A percentile compares a stretch with the other conserved stretches of the same genome.
phyloP scores from a whole-genome alignment of 1,139 yeast genomes.

The Pichia sorboxylosa region DNA sequence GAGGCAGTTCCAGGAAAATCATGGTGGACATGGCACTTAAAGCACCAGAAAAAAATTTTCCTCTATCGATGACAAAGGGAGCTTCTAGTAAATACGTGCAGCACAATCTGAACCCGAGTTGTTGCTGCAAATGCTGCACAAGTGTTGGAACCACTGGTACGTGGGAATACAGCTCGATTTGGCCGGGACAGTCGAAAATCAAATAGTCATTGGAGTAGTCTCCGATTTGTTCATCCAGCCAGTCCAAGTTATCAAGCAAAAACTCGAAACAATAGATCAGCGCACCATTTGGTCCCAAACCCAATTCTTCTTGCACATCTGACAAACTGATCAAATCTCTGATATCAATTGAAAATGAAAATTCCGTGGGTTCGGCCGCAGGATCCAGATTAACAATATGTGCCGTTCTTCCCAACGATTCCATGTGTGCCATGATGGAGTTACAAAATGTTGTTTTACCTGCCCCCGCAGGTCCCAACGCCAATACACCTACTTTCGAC shows the following conservation, averaged over 20 bases:
- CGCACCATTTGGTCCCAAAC: constrained; percentile 93
- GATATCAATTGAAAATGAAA: constrained; percentile 86
- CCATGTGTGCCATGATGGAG: constrained; percentile 78
- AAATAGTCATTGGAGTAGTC: constrained; percentile 88
- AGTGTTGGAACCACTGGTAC: constrained; percentile 85
- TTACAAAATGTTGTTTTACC: constrained; percentile 92
- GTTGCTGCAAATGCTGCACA: constrained; percentile 69
- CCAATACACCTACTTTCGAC: constrained; percentile 95
- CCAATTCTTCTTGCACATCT: constrained; percentile 95
- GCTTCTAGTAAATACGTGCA: constrained; percentile 91
- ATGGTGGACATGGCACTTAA: constrained; percentile 96
- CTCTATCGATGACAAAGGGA: constrained; percentile 78
- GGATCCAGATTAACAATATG: constrained; percentile 94
- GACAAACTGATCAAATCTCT: constrained; percentile 82
- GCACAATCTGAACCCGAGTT: constrained; percentile 75
- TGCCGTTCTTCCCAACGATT: constrained; percentile 81
- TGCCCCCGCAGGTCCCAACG: constrained; percentile 95
- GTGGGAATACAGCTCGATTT: constrained; percentile 90
- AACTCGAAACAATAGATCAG: constrained; percentile 88
- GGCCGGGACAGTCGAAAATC: constrained; percentile 97
- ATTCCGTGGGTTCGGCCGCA: constrained; percentile 90
- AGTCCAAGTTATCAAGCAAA: constrained; percentile 74
- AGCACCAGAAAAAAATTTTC: constrained; percentile 92
- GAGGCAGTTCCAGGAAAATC: constrained; percentile 91
- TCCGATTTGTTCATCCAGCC: constrained; percentile 94